Evolutionary conservation across 2,329 filamentous ascomycete genomes (phyloP), one percentile per base, ranked within the genome.

Genomic region (Pezicula carpinea): DNA sequence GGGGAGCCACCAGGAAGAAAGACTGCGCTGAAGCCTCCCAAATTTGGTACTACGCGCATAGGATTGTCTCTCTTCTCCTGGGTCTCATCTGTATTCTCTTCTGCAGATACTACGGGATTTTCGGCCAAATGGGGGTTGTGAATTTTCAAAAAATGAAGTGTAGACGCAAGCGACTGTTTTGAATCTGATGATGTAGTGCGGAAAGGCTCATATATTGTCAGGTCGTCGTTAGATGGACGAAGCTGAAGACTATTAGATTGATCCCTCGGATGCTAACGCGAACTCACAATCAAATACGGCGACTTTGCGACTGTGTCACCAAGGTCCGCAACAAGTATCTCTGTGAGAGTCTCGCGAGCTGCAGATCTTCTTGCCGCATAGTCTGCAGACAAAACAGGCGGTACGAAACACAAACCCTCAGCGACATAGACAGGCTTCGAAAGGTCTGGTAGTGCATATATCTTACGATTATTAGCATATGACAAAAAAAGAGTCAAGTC

Each of bases 201-300:
- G 56, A 89, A 85, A 1, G 92, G 90, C 62, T 93, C 83, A 63
- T 97, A 99, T 39, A 97, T 77, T 10, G 86, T 85, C 29, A 97
- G 70, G 61, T 97, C 91, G 53, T 96, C 86, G 49, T 81, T 84
- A 8, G 79, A 76, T 41, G 89, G 89, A 43, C 92, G 87, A 22
- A 91, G 71, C 86, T 90, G 46, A 19, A 48, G 5, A 40, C 6
- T 31, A 43, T 56, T 43, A 58, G 53, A 19, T 22, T 21, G 13
- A 18, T 34, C 26, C 13, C 5, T 4, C 11, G 36, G 23, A 7
- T 22, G 18, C 10, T 19, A 4, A 13, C 32, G 21, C 15, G 5
- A 17, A 66, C 84, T 69, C 71, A 92, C 87, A 56, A 97, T 83
- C 17, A 99, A 72, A 64, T 95, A 89, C 6, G 92, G 89, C 3